A percentile compares a stretch with the other conserved stretches of the same genome.
These are phyloP conservation scores for Fusarium falciforme DNA, from an alignment of 2,329 filamentous ascomycete genomes.

Conservation along the genomic window DNA sequence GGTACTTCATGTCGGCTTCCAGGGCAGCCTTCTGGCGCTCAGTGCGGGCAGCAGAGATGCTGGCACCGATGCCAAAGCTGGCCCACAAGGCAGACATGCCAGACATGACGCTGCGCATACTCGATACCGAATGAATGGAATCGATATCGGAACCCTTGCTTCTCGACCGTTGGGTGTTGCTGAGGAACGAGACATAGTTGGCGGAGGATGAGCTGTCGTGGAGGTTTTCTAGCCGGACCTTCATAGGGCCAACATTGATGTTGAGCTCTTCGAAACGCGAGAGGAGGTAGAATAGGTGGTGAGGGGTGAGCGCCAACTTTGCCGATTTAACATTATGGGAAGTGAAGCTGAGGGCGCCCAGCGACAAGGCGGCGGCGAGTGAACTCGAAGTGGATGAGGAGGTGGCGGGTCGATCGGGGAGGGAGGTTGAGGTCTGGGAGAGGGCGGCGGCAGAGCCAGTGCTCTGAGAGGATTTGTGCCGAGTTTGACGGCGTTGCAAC, in stretches of 20 bases:
- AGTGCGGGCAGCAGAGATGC: slow-evolving; percentile 82
- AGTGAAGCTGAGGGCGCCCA: slow-evolving; percentile 85
- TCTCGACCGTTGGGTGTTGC: slow-evolving; percentile 80
- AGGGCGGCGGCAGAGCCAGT: slow-evolving; percentile 67
- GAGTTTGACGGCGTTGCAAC: slow-evolving; percentile 76
- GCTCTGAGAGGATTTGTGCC: slow-evolving; percentile 76
- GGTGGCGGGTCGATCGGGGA: slow-evolving; percentile 72
- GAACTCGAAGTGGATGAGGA: slow-evolving; percentile 77
- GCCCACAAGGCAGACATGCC: slow-evolving; percentile 95
- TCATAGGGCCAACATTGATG: slow-evolving; percentile 95
- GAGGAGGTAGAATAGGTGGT: slow-evolving; percentile 96
- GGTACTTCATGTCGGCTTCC: slow-evolving; percentile 90
- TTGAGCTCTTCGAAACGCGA: slow-evolving; percentile 94
- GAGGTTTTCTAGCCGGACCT: slow-evolving; percentile 92
- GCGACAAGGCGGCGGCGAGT: slow-evolving; percentile 86
- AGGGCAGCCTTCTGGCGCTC: slow-evolving; percentile 91
- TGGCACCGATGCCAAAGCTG: slow-evolving; percentile 83
- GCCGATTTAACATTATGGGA: slow-evolving; percentile 89
- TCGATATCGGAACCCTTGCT: slow-evolving; percentile 84
- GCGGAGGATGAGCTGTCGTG: slow-evolving; percentile 87
- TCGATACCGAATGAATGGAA: slow-evolving; percentile 95
- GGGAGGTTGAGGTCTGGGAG: slow-evolving; percentile 64
- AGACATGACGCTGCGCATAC: slow-evolving; percentile 96
- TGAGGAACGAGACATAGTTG: slow-evolving; percentile 96
- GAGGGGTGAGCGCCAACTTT: slow-evolving; percentile 91